phyloP scores from a whole-genome alignment of 2,329 filamentous ascomycete genomes.

The Claviceps spartinae region DNA sequence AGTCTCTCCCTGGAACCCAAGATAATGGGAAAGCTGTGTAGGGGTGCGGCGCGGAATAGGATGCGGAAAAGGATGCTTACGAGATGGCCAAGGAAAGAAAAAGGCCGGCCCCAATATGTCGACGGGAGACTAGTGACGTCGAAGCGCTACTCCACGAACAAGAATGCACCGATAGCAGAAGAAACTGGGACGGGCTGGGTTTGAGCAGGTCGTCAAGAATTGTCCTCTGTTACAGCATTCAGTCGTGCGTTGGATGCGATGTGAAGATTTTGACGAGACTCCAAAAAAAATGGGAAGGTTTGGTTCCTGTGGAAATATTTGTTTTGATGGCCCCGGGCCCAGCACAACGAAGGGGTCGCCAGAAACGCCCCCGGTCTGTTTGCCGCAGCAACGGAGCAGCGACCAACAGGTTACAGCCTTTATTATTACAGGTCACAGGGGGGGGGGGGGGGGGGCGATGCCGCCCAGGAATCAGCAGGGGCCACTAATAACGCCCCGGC shows the following conservation, averaged over 20 bases:
- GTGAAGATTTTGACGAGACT: neutral
- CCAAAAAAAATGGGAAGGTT: neutral
- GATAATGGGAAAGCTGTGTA: neutral
- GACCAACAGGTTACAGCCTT: neutral
- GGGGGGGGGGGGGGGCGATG: no score
- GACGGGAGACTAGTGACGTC: neutral
- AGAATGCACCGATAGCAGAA: neutral
- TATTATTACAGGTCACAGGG: no score
- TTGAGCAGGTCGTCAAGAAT: neutral
- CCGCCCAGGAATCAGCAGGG: neutral
- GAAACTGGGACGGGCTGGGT: neutral
- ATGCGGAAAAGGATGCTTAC: slow-evolving; percentile 1
- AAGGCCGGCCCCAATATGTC: neutral
- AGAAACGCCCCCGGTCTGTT: slow-evolving; percentile 4
- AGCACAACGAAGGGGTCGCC: neutral
- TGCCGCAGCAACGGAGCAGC: slow-evolving; percentile 13
- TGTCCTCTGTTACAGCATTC: neutral
- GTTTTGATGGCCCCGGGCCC: slow-evolving; percentile 2
- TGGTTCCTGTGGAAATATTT: neutral
- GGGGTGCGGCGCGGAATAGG: neutral
- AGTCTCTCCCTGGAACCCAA: neutral
- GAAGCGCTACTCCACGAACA: neutral
- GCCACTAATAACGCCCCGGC: neutral
- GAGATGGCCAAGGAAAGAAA: neutral
- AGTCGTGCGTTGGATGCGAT: neutral